Conservation (phyloP, 257 asterid species). For the Penstemon newberryi region DNA sequence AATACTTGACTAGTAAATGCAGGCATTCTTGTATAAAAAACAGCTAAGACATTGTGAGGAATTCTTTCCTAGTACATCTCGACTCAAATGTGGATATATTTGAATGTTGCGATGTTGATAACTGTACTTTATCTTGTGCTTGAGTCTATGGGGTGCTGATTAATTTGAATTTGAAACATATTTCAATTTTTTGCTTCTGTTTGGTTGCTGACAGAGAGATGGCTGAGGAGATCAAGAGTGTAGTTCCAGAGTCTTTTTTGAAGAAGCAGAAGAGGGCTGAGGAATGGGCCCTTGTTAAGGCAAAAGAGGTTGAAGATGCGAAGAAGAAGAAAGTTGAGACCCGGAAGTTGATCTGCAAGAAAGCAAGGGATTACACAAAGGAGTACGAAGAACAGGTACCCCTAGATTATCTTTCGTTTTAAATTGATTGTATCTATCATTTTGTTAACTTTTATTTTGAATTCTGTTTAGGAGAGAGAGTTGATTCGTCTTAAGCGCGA, state of each 20-base stretch:
- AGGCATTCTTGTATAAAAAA: too few species aligned
- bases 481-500: constrained; percentile 66
- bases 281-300: constrained; percentile 61
- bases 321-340: constrained; percentile 53
- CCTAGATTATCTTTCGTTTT: neutral
- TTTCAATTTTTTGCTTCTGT: neutral
- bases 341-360: constrained; percentile 50
- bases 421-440: neutral
- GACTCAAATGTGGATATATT: neutral
- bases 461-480: constrained; percentile 47
- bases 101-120: neutral
- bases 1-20: too few species aligned
- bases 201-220: constrained; percentile 23
- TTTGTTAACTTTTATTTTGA: neutral
- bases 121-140: neutral
- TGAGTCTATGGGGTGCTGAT: too few species aligned
- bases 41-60: too few species aligned
- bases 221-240: constrained; percentile 39
- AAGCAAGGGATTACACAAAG: constrained; percentile 48
- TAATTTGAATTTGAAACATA: neutral
- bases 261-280: constrained; percentile 75
- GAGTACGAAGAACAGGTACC: constrained; percentile 58
- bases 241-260: constrained; percentile 63
- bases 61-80: too few species aligned
- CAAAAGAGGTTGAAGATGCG: constrained; percentile 43